A percentile compares a stretch with the other conserved stretches of the same genome.
phyloP scores from a whole-genome alignment of 78 protist genomes.

The Cyanophora paradoxa region DNA sequence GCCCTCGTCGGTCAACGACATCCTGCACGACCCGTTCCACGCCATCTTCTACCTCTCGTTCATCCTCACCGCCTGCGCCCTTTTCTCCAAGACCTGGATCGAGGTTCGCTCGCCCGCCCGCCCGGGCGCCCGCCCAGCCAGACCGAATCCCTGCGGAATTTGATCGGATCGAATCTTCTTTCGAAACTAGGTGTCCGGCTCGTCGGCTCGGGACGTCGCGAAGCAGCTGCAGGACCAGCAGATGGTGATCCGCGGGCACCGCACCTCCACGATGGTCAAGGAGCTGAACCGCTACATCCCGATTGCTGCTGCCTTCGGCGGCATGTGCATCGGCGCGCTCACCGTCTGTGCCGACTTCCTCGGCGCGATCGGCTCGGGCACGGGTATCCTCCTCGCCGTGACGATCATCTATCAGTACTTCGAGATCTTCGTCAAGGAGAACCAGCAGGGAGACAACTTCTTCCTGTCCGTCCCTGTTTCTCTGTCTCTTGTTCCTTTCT shows the following conservation, averaged over 20 bases:
- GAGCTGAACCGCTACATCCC: conserved; percentile 97
- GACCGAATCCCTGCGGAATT: too few relatives aligned
- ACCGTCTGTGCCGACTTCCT: conserved; percentile 94
- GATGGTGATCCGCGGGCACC: conserved; percentile 67
- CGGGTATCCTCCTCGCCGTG: conserved; percentile 99
- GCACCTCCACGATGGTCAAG: conserved; percentile 55
- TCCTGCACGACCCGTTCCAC: conserved; percentile 93
- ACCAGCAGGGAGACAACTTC: conserved; percentile 61
- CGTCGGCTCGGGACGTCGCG: conserved; percentile 92
- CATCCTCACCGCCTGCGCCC: conserved; percentile 93
- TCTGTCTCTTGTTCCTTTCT: too few relatives aligned
- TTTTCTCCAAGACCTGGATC: conserved; percentile 95
- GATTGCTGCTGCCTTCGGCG: conserved; percentile 99
- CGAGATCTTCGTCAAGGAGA: conserved; percentile 91
- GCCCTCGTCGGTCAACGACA: conserved; percentile 69
- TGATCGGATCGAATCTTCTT: neutral
- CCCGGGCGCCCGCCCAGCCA: too few relatives aligned
- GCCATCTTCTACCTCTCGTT: conserved; percentile 87
- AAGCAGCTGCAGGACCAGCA: conserved; percentile 85
- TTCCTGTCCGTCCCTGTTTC: too few relatives aligned
- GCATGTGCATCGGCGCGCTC: conserved; percentile 98
- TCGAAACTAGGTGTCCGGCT: conserved; percentile 78
- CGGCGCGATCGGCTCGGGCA: conserved; percentile 92
- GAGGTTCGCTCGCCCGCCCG: conserved; percentile 19
- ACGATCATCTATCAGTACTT: conserved; percentile 96